phyloP scores from a whole-genome alignment of 306 rosid species.

The Myrica gale region DNA sequence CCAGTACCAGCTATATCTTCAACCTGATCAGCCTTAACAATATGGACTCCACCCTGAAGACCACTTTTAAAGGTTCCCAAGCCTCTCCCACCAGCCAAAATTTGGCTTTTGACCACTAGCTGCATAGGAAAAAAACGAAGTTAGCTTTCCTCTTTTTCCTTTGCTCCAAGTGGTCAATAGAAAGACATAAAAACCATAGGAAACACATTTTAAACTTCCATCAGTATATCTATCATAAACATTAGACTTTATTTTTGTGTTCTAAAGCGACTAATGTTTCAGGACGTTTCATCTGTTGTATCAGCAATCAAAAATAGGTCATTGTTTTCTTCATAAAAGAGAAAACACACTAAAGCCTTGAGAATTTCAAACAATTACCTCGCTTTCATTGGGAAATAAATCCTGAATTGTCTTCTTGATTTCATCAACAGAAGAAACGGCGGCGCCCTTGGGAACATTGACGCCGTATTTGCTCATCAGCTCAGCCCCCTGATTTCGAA shows the following conservation, averaged over 20 bases:
- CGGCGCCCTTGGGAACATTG: constrained; percentile 66
- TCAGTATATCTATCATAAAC: too few relatives aligned
- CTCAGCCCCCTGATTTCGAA: constrained; percentile 74
- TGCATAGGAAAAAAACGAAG: constrained; percentile 31
- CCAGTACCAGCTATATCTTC: constrained; percentile 87
- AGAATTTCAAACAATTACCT: constrained; percentile 33
- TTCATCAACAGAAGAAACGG: constrained; percentile 43
- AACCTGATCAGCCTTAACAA: constrained; percentile 76
- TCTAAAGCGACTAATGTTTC: background rate
- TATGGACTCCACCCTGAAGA: constrained; percentile 94
- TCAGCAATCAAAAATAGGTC: background rate
- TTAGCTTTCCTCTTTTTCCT: constrained; percentile 27
- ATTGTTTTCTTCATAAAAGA: background rate
- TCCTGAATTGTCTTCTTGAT: constrained; percentile 50
- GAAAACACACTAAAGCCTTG: background rate
- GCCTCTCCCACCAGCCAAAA: constrained; percentile 98
- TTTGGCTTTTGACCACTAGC: constrained; percentile 72
- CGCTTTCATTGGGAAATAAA: constrained; percentile 55
- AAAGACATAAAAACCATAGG: background rate
- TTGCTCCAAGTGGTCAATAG: background rate
- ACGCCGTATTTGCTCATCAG: constrained; percentile 86
- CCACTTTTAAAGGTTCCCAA: constrained; percentile 92
- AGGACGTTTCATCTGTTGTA: background rate
- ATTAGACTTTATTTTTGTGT: too few relatives aligned
- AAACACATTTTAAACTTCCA: background rate